Evolutionary conservation across 2,329 filamentous ascomycete species (phyloP), one percentile per base, ranked within the genome.

Genomic region (Aspergillus floridensis): DNA sequence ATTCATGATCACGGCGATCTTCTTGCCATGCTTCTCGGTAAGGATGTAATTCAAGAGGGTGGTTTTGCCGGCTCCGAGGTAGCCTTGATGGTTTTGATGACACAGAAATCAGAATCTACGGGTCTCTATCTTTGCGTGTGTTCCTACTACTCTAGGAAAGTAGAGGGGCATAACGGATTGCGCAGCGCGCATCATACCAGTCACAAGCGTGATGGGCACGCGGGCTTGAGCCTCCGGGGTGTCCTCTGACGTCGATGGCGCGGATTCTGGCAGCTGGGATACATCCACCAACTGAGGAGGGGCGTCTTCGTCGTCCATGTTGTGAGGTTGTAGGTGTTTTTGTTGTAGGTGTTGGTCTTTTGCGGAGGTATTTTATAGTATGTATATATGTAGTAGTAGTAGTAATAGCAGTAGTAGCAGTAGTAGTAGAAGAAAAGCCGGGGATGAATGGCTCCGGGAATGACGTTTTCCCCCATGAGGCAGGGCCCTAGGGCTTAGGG

Each of bases 1-100:
- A 76, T 99, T 99, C 80, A 99, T 86, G 59, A 99, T 98, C 14
- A 99, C 95, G 11, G 95, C 95, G 74, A 99, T 95, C 71, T 92
- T 96, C 82, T 98, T 98, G 74, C 93, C 93, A 82, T 99, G 95
- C 62, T 93, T 88, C 59, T 93, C 92, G 29, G 90, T 96, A 55
- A 99, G 81, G 62, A 99, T 98, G 74, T 98, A 96, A 75, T 99
- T 98, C 59, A 99, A 81, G 31, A 98, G 78, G 0, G 93, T 98
- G 0, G 93, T 98, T 77, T 99, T 99, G 19, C 95, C 95, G 8
- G 95, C 92, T 19, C 95, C 95, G 4, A 99, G 84, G 71, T 99
- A 99, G 3, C 95, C 92, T 95, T 44, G 14, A 8, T 16, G 32
- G 16, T 16, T 16, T 2, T 35, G 11, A 12, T 12, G 24, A 52